Evolutionary conservation across 2,329 filamentous ascomycete species (phyloP).

Genomic region (Aspergillus sp.): DNA sequence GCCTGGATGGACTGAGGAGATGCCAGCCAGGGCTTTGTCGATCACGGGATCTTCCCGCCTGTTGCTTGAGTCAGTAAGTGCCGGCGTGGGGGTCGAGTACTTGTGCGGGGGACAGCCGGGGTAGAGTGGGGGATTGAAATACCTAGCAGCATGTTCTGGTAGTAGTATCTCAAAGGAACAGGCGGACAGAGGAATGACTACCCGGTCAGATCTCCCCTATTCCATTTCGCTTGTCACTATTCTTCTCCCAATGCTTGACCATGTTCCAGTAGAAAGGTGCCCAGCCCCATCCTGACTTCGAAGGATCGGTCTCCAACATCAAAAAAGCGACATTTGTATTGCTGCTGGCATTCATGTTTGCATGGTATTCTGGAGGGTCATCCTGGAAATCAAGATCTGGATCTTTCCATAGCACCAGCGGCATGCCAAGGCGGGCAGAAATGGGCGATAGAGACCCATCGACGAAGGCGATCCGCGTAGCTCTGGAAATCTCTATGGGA

Average conservation of each 20-base stretch:
- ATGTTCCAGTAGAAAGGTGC: conserved; percentile 4
- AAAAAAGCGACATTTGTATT: conserved; percentile 3
- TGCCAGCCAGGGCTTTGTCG: not conserved
- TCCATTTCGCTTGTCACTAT: no score
- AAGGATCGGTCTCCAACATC: conserved; percentile 5
- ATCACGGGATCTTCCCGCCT: not conserved
- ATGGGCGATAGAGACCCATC: conserved; percentile 1
- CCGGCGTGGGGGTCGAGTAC: not conserved
- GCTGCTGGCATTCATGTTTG: conserved; percentile 1
- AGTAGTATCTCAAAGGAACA: no score
- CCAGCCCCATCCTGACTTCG: conserved; percentile 3
- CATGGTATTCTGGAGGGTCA: no score
- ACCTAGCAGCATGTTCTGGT: no score
- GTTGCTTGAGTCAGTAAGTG: no score
- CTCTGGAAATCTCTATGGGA: not conserved
- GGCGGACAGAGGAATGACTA: no score
- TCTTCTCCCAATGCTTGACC: no score
- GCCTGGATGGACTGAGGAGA: not conserved
- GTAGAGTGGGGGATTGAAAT: no score
- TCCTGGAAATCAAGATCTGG: not conserved
- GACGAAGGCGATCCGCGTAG: not conserved
- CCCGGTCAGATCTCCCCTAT: no score
- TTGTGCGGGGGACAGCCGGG: not conserved
- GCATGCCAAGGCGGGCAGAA: conserved; percentile 4
- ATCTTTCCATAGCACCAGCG: conserved; percentile 4